phyloP scores from a whole-genome alignment of 2,329 filamentous ascomycete genomes.

The Rhynchosporium graminicola region DNA sequence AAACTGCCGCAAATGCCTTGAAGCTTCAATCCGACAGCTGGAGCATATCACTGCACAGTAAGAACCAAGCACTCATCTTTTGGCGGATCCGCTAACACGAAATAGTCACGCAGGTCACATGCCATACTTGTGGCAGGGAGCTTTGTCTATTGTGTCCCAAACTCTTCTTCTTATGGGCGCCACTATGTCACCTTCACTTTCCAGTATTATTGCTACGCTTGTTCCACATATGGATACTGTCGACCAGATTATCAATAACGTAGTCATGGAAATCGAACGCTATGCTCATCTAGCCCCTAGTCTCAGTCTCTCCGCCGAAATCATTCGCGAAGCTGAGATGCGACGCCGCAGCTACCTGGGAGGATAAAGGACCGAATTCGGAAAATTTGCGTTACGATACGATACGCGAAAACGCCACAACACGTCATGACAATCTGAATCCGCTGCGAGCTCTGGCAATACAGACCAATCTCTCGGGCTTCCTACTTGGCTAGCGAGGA shows the following conservation, averaged over 20 bases:
- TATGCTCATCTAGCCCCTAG: constrained; percentile 77
- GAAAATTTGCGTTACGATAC: background rate
- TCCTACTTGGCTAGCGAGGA: background rate
- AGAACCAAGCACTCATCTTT: constrained; percentile 41
- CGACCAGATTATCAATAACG: constrained; percentile 75
- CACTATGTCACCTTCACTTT: constrained; percentile 75
- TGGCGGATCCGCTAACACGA: constrained; percentile 6
- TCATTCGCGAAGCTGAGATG: constrained; percentile 76
- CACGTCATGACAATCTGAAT: background rate
- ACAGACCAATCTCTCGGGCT: background rate
- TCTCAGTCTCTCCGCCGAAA: constrained; percentile 73
- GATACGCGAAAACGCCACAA: background rate
- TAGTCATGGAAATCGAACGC: constrained; percentile 73
- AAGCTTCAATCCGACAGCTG: constrained; percentile 76
- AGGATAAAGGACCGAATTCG: constrained; percentile 34
- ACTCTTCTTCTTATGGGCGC: constrained; percentile 82
- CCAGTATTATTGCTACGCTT: constrained; percentile 60
- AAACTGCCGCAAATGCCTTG: constrained; percentile 78
- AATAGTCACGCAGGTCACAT: constrained; percentile 76
- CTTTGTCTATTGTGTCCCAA: constrained; percentile 80
- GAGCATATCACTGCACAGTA: constrained; percentile 78
- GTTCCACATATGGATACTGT: constrained; percentile 61
- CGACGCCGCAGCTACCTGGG: constrained; percentile 62
- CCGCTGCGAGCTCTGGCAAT: background rate
- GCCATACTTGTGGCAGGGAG: constrained; percentile 84